Evolutionary conservation across 73 alveolate species (phyloP).

Genomic region (Paramecium sonneborni): DNA sequence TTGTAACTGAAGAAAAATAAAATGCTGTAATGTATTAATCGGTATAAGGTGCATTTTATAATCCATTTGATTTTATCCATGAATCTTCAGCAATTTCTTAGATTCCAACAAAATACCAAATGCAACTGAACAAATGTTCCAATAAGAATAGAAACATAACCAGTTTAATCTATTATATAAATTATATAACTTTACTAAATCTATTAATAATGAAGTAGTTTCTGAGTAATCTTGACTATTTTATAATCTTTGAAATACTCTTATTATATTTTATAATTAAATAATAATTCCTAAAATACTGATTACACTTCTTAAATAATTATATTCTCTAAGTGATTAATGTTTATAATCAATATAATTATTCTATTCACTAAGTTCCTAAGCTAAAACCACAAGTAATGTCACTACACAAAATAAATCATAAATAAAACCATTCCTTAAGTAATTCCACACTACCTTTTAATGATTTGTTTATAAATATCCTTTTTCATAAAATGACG

Average conservation of each 20-base stretch:
- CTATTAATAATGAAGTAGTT: conserved; percentile 22
- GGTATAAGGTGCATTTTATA: background rate
- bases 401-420: conserved; percentile 10
- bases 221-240: conserved; percentile 22
- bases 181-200: background rate
- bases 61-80: background rate
- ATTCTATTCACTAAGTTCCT: background rate
- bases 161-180: background rate
- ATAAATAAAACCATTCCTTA: conserved; percentile 20
- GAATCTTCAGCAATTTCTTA: background rate
- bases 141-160: conserved; percentile 38
- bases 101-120: conserved; percentile 42
- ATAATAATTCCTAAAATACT: conserved; percentile 29
- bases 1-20: conserved; percentile 35
- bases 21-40: conserved; percentile 44
- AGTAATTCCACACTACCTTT: background rate
- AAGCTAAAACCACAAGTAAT: background rate
- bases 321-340: background rate
- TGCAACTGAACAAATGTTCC: conserved; percentile 32
- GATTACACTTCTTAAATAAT: background rate
- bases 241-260: conserved; percentile 33
- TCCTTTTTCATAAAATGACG: conserved; percentile 53
- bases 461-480: background rate
- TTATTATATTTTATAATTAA: background rate
- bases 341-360: background rate